Conservation (phyloP, 2,329 filamentous ascomycete species). For the Scedosporium minutisporum region DNA sequence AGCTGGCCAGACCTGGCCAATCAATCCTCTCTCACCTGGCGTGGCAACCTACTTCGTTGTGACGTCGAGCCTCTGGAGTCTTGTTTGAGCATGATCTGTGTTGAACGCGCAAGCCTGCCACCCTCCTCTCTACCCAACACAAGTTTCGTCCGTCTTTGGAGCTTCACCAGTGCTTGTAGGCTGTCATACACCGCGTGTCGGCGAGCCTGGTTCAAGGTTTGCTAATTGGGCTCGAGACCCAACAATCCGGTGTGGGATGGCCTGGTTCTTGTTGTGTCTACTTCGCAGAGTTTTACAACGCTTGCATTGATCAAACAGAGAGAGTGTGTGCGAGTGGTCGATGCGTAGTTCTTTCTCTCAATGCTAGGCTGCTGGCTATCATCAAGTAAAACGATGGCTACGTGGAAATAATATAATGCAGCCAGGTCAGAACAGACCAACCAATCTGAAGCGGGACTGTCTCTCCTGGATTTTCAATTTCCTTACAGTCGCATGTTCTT, state of each 20-base stretch:
- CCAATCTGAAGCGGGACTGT: no score
- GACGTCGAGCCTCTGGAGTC: background rate
- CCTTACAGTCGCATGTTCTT: background rate
- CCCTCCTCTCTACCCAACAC: background rate
- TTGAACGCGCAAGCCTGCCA: no score
- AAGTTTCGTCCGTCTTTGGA: background rate
- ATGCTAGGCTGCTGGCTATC: background rate
- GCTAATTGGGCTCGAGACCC: background rate
- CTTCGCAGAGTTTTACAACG: no score
- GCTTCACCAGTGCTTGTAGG: background rate
- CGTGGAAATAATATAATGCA: background rate
- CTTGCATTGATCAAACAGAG: background rate
- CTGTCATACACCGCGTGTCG: background rate
- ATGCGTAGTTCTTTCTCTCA: background rate
- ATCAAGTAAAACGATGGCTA: background rate
- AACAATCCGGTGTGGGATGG: background rate
- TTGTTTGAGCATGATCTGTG: background rate
- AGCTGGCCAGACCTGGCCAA: no score
- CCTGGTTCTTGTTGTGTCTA: background rate
- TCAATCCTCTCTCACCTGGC: background rate
- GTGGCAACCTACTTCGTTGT: background rate
- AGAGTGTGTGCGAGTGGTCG: background rate
- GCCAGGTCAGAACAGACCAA: background rate
- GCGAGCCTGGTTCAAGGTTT: background rate
- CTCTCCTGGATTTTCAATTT: no score